Evolutionary conservation across 129 eudicot species (phyloP), one percentile per base, ranked within the genome.

Genomic region (Centaurea solstitialis): DNA sequence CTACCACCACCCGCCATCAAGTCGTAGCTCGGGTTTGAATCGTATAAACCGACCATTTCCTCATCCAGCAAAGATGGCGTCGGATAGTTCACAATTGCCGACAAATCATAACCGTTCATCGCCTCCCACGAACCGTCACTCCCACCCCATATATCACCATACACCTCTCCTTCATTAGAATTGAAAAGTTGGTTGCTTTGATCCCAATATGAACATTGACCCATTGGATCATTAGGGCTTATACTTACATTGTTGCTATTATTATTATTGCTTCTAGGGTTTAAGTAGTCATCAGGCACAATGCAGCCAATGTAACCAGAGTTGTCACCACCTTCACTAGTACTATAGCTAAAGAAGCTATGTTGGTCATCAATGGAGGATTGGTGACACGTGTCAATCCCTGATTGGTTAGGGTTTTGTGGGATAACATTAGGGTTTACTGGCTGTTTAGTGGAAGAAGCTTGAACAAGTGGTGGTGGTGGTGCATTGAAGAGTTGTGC

Each of bases 281-380:
- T 88, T 71, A 94, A 81, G 89, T 86, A 94, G 79, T 84, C 91
- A 43, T 89, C 90, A 28, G 99, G 99, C 5, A 94, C 99, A 78
- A 94, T 92, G 86, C 97, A 87, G 23, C 85, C 97, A 70, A 94
- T 81, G 82, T 94, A 94, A 7, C 99, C 99, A n/a, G 99, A 94
- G 70, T 90, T 94, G 11, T 78, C 59, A 22, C 76, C 77, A 76
- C 76, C 87, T 79, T 72, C 83, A 57, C 79, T 72, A n/a, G n/a
- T n/a, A n/a, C n/a, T n/a, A n/a, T n/a, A n/a, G 76, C 82, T 79
- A 53, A 80, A 70, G 68, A 86, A 92, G 79, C 77, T 78, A 76
- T 20, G 50, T 35, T 76, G 65, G 11, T 87, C 85, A n/a, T 86
- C 80, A 33, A 80, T 81, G 11, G 91, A 33, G 8, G 87, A 81